Evolutionary conservation across 306 rosid genomes (phyloP).

Genomic region (Trifolium subterraneum): DNA sequence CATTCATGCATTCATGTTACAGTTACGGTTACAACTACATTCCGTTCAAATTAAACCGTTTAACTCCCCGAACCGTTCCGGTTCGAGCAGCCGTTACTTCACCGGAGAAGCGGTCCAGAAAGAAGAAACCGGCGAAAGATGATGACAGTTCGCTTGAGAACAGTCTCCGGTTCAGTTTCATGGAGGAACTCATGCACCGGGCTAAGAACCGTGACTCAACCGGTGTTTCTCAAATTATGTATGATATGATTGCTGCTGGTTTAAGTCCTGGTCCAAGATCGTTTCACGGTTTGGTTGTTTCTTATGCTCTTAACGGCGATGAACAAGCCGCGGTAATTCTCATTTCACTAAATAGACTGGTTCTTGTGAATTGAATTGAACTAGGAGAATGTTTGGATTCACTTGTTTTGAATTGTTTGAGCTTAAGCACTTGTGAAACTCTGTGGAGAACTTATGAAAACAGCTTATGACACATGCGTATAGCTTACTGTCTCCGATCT

Average conservation of each 20-base stretch:
- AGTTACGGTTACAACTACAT: slow-evolving; percentile 12
- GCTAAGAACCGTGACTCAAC: slow-evolving; percentile 71
- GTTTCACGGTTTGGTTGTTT: slow-evolving; percentile 84
- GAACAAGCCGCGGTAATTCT: slow-evolving; percentile 72
- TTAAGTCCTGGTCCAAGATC: slow-evolving; percentile 92
- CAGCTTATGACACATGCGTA: not conserved
- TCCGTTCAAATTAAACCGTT: slow-evolving; percentile 47
- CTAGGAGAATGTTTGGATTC: not conserved
- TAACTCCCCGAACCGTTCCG: slow-evolving; percentile 39
- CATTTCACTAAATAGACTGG: not conserved
- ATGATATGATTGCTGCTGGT: slow-evolving; percentile 97
- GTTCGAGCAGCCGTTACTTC: slow-evolving; percentile 63
- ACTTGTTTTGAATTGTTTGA: not conserved
- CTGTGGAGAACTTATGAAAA: not conserved
- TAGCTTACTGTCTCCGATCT: too few relatives aligned
- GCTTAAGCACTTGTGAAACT: not conserved
- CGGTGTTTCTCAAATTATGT: slow-evolving; percentile 75
- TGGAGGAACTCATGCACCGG: slow-evolving; percentile 95
- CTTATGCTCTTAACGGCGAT: slow-evolving; percentile 72
- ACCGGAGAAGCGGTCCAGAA: slow-evolving; percentile 67
- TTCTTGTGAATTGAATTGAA: too few relatives aligned
- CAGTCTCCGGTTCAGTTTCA: slow-evolving; percentile 82
- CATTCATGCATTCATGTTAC: slow-evolving; percentile 47
- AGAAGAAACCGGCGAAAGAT: slow-evolving; percentile 63
- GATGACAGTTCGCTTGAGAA: slow-evolving; percentile 61